A percentile compares a stretch with the other conserved stretches of the same genome.
Evolutionary conservation across 2,329 filamentous ascomycete species (phyloP).

Genomic region (Phyllosticta citrichinensis): DNA sequence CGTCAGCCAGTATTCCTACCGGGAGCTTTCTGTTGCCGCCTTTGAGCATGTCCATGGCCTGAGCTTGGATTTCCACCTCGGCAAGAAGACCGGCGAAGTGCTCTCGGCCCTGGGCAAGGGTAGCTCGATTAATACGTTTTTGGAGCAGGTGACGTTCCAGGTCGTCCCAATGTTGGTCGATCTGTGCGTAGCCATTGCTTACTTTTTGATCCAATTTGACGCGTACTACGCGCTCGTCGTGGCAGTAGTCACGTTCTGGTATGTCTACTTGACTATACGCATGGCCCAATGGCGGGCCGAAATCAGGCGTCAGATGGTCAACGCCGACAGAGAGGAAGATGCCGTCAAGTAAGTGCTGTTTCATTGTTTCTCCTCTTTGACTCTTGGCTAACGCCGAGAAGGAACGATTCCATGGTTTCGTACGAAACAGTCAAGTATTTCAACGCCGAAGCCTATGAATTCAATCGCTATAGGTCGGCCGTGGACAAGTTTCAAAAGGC

Average conservation of each 20-base stretch:
- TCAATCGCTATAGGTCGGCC: conserved; percentile 46
- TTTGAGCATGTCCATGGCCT: conserved; percentile 96
- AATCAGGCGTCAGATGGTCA: conserved; percentile 86
- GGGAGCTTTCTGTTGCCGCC: conserved; percentile 83
- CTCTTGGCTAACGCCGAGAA: conserved; percentile 22
- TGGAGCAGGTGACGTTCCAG: conserved; percentile 93
- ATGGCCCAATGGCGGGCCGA: conserved; percentile 91
- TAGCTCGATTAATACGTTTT: conserved; percentile 88
- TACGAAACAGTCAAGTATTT: conserved; percentile 73
- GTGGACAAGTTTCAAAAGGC: conserved; percentile 48
- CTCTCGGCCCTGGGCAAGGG: conserved; percentile 93
- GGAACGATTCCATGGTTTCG: conserved; percentile 95
- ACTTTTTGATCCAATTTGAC: conserved; percentile 71
- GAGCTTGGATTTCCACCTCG: conserved; percentile 91
- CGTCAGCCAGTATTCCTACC: conserved; percentile 93
- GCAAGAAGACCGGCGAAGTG: conserved; percentile 93
- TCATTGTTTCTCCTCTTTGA: not conserved
- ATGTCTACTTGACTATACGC: conserved; percentile 90
- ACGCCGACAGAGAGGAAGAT: conserved; percentile 87
- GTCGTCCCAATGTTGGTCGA: conserved; percentile 93
- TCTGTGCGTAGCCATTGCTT: conserved; percentile 72
- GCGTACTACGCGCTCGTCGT: conserved; percentile 85
- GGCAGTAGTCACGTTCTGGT: conserved; percentile 84
- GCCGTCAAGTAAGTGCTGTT: conserved; percentile 63
- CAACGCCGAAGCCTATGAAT: conserved; percentile 51